These are phyloP conservation scores for Penicillium sp. DNA, from an alignment of 2,329 filamentous ascomycete genomes.

Conservation along the genomic window DNA sequence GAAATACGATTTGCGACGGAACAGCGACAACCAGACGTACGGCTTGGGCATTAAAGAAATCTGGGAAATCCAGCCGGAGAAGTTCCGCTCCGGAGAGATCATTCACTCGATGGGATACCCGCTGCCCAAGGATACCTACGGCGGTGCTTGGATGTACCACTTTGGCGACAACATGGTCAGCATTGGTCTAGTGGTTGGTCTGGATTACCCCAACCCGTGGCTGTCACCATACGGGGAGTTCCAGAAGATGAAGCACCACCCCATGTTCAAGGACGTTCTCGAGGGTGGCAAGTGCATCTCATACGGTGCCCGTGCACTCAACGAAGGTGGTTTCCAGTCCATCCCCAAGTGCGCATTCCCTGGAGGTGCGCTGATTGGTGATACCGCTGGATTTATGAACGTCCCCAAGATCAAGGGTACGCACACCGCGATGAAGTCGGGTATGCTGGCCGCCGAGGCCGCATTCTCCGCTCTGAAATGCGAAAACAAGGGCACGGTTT, in stretches of 20 bases:
- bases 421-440: conserved; percentile 95
- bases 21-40: conserved; percentile 94
- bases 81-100: conserved; percentile 83
- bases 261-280: conserved; percentile 80
- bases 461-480: conserved; percentile 71
- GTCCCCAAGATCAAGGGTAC: conserved; percentile 98
- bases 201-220: conserved; percentile 97
- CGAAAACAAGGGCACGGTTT: conserved; percentile 67
- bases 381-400: conserved; percentile 95
- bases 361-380: conserved; percentile 90
- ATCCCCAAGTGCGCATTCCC: conserved; percentile 97
- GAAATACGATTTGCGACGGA: conserved; percentile 84
- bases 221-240: conserved; percentile 93
- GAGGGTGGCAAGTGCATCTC: conserved; percentile 97
- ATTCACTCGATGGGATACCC: conserved; percentile 93
- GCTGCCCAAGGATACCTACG: conserved; percentile 83
- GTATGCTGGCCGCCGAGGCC: conserved; percentile 93
- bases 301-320: conserved; percentile 86
- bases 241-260: conserved; percentile 97
- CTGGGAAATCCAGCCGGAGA: conserved; percentile 92
- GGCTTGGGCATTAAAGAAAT: conserved; percentile 93
- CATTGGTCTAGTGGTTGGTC: conserved; percentile 83
- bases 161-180: conserved; percentile 97
- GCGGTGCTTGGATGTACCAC: conserved; percentile 99
- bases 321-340: conserved; percentile 95